phyloP scores from a whole-genome alignment of 2,329 filamentous ascomycete genomes.

The Sarocladium brachiariae region DNA sequence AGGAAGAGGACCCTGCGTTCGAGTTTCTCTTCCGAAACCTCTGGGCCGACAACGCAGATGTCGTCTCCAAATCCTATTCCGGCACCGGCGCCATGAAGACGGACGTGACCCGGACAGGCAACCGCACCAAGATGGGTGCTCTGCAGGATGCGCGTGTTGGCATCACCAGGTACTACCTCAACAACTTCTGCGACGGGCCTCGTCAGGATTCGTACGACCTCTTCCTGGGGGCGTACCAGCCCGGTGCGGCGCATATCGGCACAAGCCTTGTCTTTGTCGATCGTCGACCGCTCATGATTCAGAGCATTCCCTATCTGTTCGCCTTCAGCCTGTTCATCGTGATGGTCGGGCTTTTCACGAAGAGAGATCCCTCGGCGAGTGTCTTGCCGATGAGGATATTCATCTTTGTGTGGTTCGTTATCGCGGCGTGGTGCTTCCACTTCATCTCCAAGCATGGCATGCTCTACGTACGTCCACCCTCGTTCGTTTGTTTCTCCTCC shows the following conservation, averaged over 20 bases:
- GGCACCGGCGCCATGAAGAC: conserved; percentile 97
- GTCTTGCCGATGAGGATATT: conserved; percentile 80
- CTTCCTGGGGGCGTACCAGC: conserved; percentile 81
- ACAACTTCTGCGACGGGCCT: conserved; percentile 93
- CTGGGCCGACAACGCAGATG: conserved; percentile 97
- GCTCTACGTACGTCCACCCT: conserved; percentile 70
- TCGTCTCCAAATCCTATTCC: conserved; percentile 87
- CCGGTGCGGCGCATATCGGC: conserved; percentile 63
- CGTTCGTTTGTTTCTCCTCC: not conserved
- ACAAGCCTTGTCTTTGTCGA: conserved; percentile 74
- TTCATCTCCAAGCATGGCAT: conserved; percentile 84
- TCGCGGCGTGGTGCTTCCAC: conserved; percentile 63
- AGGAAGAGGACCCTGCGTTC: conserved; percentile 70
- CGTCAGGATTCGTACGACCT: conserved; percentile 93
- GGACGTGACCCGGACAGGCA: conserved; percentile 90
- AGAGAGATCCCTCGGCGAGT: conserved; percentile 62
- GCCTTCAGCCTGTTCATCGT: conserved; percentile 82
- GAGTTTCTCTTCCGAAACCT: conserved; percentile 92
- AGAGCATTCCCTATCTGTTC: conserved; percentile 87
- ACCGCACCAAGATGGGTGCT: conserved; percentile 77
- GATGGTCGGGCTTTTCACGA: conserved; percentile 66
- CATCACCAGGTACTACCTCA: conserved; percentile 79
- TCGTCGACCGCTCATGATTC: conserved; percentile 76
- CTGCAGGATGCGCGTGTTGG: conserved; percentile 85
- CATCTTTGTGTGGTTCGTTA: conserved; percentile 66